phyloP scores from a whole-genome alignment of 306 rosid species.

The Chamaecrista fasciculata region DNA sequence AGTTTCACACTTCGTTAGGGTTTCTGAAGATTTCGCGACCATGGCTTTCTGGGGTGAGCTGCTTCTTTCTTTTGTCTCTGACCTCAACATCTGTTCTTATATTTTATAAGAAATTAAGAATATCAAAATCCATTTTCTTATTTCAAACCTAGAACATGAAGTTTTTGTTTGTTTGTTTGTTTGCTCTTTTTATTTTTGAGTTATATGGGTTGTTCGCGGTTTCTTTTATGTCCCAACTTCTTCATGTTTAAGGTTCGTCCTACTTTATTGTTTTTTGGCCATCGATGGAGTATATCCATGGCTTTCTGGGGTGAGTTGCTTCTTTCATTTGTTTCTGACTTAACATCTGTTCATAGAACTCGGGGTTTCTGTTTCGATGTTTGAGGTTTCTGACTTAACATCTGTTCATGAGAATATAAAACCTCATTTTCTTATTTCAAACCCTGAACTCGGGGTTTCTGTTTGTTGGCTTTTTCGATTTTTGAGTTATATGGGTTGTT shows the following conservation, averaged over 20 bases:
- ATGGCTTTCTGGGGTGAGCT: constrained; percentile 89
- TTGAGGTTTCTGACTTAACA: not conserved
- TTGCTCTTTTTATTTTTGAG: too few species aligned
- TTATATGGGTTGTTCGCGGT: too few species aligned
- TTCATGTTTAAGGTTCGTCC: too few species aligned
- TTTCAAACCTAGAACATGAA: not conserved
- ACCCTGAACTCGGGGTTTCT: not conserved
- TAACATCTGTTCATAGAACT: not conserved
- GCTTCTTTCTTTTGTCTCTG: not conserved
- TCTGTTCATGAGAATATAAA: not conserved
- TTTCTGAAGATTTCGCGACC: not conserved
- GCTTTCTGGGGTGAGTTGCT: constrained; percentile 72
- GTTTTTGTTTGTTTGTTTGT: too few species aligned
- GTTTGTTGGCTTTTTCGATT: too few species aligned
- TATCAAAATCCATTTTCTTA: not conserved
- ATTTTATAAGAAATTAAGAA: too few species aligned
- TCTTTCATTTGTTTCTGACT: not conserved
- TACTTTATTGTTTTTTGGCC: not conserved
- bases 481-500: too few species aligned
- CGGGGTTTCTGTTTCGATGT: too few species aligned
- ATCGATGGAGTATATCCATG: not conserved
- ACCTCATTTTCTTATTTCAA: not conserved
- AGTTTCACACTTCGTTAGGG: not conserved
- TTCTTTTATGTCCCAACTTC: too few species aligned
- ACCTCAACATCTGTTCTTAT: too few species aligned